Conservation (phyloP, 768 basidiomycete genomes). For the Auricularia cornea region DNA sequence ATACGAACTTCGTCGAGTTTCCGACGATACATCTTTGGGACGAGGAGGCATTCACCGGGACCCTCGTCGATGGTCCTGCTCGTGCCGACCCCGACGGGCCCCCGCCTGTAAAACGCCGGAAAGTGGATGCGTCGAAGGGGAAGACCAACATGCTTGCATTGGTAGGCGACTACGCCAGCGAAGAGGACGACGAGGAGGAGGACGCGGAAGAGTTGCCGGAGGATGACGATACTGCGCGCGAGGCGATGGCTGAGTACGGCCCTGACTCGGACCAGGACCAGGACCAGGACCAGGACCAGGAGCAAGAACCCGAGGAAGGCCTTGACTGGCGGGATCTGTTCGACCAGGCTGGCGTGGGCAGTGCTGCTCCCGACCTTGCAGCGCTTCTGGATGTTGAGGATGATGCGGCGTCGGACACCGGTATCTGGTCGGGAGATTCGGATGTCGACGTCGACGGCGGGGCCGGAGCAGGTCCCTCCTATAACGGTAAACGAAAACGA, state of each 20-base stretch:
- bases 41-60: conserved; percentile 48
- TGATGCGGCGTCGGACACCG: too few species aligned
- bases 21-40: conserved; percentile 76
- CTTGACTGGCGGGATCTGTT: too few species aligned
- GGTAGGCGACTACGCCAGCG: conserved; percentile 53
- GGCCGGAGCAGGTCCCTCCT: conserved; percentile 23
- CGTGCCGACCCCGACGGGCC: background rate
- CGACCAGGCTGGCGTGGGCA: too few species aligned
- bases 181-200: conserved; percentile 29
- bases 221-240: conserved; percentile 30
- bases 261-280: too few species aligned
- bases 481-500: conserved; percentile 9
- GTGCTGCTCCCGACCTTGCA: too few species aligned
- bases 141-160: conserved; percentile 49
- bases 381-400: too few species aligned
- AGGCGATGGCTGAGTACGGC: conserved; percentile 37
- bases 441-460: conserved; percentile 21
- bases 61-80: conserved; percentile 41
- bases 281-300: too few species aligned
- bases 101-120: conserved; percentile 41
- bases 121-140: conserved; percentile 42
- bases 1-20: conserved; percentile 72
- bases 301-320: too few species aligned
- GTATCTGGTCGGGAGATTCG: too few species aligned
- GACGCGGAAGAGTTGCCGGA: conserved; percentile 19